A percentile compares a stretch with the other conserved stretches of the same genome.
These are phyloP conservation scores for Diaporthe aspalathi DNA, from an alignment of 2,329 filamentous ascomycete genomes.

Conservation along the genomic window DNA sequence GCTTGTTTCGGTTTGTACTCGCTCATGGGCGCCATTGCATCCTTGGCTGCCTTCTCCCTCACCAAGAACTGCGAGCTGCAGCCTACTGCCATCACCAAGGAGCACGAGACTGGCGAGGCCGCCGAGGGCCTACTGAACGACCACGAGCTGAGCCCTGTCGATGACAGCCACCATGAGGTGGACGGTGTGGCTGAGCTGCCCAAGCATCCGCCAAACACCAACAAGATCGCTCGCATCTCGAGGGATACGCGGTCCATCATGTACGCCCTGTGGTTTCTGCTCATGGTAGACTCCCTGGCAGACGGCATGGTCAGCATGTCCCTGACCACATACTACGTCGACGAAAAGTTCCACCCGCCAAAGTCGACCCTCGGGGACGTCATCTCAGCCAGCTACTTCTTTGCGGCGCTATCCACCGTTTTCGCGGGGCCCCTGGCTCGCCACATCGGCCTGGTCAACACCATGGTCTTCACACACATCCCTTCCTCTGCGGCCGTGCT, in stretches of 20 bases:
- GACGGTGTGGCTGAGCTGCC: conserved; percentile 39
- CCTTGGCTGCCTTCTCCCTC: conserved; percentile 58
- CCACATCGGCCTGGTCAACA: conserved; percentile 71
- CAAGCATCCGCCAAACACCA: conserved; percentile 43
- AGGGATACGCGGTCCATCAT: conserved; percentile 67
- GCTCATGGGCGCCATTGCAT: conserved; percentile 64
- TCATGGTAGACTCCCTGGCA: conserved; percentile 72
- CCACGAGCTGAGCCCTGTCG: conserved; percentile 35
- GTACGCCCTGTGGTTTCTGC: conserved; percentile 73
- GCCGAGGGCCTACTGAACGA: conserved; percentile 44
- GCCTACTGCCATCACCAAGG: conserved; percentile 40
- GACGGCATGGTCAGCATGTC: conserved; percentile 73
- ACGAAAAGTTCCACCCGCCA: conserved; percentile 63
- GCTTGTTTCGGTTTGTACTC: conserved; percentile 69
- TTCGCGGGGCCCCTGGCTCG: conserved; percentile 69
- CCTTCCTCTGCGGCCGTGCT: conserved; percentile 72
- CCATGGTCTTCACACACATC: conserved; percentile 72
- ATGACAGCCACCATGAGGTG: conserved; percentile 31
- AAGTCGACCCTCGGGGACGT: conserved; percentile 72
- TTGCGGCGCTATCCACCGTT: conserved; percentile 64
- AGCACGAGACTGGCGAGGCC: conserved; percentile 40
- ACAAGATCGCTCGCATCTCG: conserved; percentile 66
- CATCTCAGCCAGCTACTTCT: conserved; percentile 64
- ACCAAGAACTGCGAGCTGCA: conserved; percentile 64
- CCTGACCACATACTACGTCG: conserved; percentile 69